Conservation (phyloP, 1,284 basidiomycete genomes). For the Apiotrichum mycotoxinovorans region DNA sequence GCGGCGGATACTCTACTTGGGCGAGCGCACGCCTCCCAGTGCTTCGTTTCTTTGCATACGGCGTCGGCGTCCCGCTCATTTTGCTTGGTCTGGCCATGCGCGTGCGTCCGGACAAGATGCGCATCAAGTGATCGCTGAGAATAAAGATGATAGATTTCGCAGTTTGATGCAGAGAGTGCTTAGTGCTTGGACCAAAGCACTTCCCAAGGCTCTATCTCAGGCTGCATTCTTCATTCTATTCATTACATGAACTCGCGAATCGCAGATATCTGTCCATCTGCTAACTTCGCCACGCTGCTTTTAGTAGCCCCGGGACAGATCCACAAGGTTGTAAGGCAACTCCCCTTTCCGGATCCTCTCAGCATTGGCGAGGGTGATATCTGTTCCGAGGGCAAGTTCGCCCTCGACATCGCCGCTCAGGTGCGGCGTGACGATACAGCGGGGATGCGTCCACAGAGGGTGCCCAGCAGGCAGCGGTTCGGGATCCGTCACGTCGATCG, state of each 20-base stretch:
- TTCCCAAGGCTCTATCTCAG: no score
- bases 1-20: conserved; percentile 41
- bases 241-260: no score
- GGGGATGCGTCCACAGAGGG: conserved; percentile 38
- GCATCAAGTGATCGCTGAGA: not conserved
- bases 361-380: conserved; percentile 43
- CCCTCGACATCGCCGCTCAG: conserved; percentile 36
- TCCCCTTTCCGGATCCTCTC: conserved; percentile 31
- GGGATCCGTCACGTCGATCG: conserved; percentile 46
- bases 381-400: conserved; percentile 37
- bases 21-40: conserved; percentile 8
- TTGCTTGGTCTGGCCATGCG: conserved; percentile 33
- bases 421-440: conserved; percentile 40
- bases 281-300: no score
- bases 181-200: no score
- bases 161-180: not conserved
- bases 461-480: conserved; percentile 39
- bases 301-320: conserved; percentile 37
- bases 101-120: conserved; percentile 36
- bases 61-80: conserved; percentile 38
- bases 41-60: conserved; percentile 36
- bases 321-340: conserved; percentile 30
- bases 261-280: no score
- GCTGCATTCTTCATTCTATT: no score
- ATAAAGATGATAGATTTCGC: not conserved